These are phyloP conservation scores for Chloris gayana DNA, from an alignment of 176 grass and related monocot genomes.

Conservation along the genomic window DNA sequence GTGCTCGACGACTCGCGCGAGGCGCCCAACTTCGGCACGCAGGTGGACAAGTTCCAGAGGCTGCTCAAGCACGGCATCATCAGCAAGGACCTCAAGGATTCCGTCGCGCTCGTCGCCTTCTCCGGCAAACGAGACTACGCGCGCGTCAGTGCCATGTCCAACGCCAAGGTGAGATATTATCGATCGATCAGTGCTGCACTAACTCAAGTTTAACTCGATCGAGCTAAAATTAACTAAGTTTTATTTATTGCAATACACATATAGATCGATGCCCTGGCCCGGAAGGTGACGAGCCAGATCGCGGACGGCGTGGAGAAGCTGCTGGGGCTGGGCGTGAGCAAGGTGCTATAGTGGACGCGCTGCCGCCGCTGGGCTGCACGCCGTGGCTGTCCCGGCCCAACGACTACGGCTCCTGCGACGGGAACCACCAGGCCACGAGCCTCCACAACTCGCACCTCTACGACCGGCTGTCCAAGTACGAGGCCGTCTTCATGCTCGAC, in stretches of 20 bases:
- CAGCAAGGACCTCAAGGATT: not conserved
- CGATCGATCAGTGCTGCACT: too few relatives aligned
- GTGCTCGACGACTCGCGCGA: too few relatives aligned
- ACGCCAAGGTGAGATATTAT: too few relatives aligned
- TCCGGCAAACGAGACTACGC: too few relatives aligned
- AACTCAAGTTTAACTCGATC: too few relatives aligned
- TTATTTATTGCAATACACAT: too few relatives aligned
- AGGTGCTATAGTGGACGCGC: not conserved
- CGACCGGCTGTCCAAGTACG: not conserved
- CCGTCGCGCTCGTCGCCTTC: conserved; percentile 43
- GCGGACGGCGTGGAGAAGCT: conserved; percentile 4
- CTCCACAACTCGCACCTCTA: not conserved
- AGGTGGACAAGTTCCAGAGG: not conserved
- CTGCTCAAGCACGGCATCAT: not conserved
- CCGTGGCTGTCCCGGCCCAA: too few relatives aligned
- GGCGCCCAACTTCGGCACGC: not conserved
- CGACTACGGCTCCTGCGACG: too few relatives aligned
- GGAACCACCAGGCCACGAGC: not conserved
- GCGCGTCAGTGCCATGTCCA: too few relatives aligned
- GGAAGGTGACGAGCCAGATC: conserved; percentile 6
- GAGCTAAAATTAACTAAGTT: too few relatives aligned
- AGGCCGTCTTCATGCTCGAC: not conserved
- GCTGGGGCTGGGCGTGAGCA: not conserved
- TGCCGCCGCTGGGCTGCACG: not conserved
- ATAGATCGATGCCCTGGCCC: too few relatives aligned